Conservation (phyloP, 306 rosid genomes). For the Abrus precatorius region DNA sequence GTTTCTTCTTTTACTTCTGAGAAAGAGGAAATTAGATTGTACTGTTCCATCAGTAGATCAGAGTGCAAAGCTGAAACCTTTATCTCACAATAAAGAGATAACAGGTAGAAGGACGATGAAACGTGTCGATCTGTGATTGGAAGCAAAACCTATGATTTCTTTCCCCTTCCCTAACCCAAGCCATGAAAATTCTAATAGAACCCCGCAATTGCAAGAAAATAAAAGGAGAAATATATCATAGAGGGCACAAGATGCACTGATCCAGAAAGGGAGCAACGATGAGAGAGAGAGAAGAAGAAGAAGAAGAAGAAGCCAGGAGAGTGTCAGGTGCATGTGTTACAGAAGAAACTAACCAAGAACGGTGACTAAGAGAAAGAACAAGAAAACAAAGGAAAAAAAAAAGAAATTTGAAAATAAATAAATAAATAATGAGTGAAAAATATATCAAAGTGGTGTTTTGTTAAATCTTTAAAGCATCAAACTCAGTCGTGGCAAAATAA, state of each 20-base stretch:
- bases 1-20: slow-evolving; percentile 37
- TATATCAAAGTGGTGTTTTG: slow-evolving; percentile 30
- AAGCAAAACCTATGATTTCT: not conserved
- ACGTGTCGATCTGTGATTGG: slow-evolving; percentile 59
- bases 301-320: not conserved
- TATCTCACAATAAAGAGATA: slow-evolving; percentile 38
- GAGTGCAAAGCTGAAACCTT: slow-evolving; percentile 45
- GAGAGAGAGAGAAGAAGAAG: slow-evolving; percentile 11
- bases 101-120: slow-evolving; percentile 35
- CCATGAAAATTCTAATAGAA: not conserved
- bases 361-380: slow-evolving; percentile 16
- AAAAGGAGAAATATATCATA: not conserved
- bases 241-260: slow-evolving; percentile 33
- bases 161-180: not conserved
- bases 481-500: slow-evolving; percentile 47
- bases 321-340: slow-evolving; percentile 48
- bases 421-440: slow-evolving; percentile 31
- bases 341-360: slow-evolving; percentile 42
- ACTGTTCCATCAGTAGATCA: slow-evolving; percentile 53
- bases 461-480: slow-evolving; percentile 53
- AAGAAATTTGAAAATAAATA: not conserved
- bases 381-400: not conserved
- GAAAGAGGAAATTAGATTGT: slow-evolving; percentile 45
- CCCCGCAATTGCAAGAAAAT: not conserved
- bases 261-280: slow-evolving; percentile 30